Evolutionary conservation across 1,284 basidiomycete species (phyloP), one percentile per base, ranked within the genome.

Genomic region (Albatrellus sp.): DNA sequence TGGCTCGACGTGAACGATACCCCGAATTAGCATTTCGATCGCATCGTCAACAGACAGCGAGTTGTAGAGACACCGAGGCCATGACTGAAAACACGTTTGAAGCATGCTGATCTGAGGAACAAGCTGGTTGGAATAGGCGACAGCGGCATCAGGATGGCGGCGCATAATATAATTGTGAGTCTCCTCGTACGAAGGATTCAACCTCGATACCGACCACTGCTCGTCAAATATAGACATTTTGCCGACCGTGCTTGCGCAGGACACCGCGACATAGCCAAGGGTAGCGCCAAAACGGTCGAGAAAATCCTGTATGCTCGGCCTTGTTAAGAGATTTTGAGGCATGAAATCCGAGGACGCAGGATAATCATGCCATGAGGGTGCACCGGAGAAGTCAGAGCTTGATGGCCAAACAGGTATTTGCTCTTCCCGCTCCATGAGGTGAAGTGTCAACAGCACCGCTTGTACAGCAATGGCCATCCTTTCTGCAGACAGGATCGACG

Each of bases 151-250:
- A 0, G 73, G 69, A 55, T 90, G 86, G 30, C 78, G 75, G 37
- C 83, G 72, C 42, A 82, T 65, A 45, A 78, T 58, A 46, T 72
- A 72, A 58, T 69, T 79, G 52, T 76, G 75, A 12, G 75, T 65
- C 49, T 89, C 87, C 50, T 89, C 86, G 53, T 77, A 77, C 0
- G 75, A 64, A 0, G 77, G 72, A 41, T 74, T 75, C 32, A 80
- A 65, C 13, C 77, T 75, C 4, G 77, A 62, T 2, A 70, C 56
- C 5, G 76, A 72, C 73, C 84, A 89, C 46, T 87, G 76, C 13
- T 93, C 90, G 51, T 92, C 90, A 40, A 92, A 83, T 32, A 94
- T 68, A 12, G 82, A 81, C 73, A 93, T 82, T 37, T 70, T 67
- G 1, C 86, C 87, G 13, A 90, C 75, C 4, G 73, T 62, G 46